phyloP scores from a whole-genome alignment of 495 filamentous ascomycete genomes.

The Penicillium canescens region DNA sequence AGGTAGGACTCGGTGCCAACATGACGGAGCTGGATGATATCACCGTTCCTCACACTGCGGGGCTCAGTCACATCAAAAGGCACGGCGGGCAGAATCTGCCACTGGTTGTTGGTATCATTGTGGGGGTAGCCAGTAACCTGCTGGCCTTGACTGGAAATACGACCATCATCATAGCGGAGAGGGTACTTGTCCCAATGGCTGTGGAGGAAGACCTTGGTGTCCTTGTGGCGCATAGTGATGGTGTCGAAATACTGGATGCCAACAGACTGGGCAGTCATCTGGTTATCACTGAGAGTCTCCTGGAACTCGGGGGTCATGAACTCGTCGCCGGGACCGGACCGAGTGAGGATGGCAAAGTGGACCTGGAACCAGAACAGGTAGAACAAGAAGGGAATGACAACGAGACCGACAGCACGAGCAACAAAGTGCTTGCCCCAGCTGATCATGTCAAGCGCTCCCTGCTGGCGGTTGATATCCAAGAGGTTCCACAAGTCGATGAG shows the following conservation, averaged over 20 bases:
- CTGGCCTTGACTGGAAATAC: slow-evolving; percentile 95
- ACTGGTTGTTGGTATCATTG: slow-evolving; percentile 98
- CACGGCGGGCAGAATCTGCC: slow-evolving; percentile 80
- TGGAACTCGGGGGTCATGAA: slow-evolving; percentile 99
- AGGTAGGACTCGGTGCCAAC: slow-evolving; percentile 84
- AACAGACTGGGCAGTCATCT: slow-evolving; percentile 82
- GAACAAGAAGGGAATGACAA: slow-evolving; percentile 91
- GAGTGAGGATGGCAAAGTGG: slow-evolving; percentile 85
- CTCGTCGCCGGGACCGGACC: slow-evolving; percentile 93
- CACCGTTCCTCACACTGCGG: slow-evolving; percentile 76
- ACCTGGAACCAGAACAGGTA: slow-evolving; percentile 99
- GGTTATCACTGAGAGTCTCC: slow-evolving; percentile 91
- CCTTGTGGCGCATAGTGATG: slow-evolving; percentile 90
- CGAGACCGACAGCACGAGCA: slow-evolving; percentile 78
- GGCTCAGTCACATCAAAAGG: slow-evolving; percentile 50
- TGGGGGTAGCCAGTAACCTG: slow-evolving; percentile 97
- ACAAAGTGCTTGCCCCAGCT: slow-evolving; percentile 88
- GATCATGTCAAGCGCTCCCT: slow-evolving; percentile 72
- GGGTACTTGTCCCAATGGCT: slow-evolving; percentile 90
- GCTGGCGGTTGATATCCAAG: slow-evolving; percentile 78
- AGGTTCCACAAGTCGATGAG: slow-evolving; percentile 94
- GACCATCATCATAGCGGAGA: slow-evolving; percentile 93
- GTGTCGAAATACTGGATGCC: slow-evolving; percentile 87
- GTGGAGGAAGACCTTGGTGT: slow-evolving; percentile 94
- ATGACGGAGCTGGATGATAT: slow-evolving; percentile 85